Percentiles rank a stretch among this genome's conserved stretches.
Evolutionary conservation across 2,329 filamentous ascomycete species (phyloP).

Genomic region (Aspergillus fructus): DNA sequence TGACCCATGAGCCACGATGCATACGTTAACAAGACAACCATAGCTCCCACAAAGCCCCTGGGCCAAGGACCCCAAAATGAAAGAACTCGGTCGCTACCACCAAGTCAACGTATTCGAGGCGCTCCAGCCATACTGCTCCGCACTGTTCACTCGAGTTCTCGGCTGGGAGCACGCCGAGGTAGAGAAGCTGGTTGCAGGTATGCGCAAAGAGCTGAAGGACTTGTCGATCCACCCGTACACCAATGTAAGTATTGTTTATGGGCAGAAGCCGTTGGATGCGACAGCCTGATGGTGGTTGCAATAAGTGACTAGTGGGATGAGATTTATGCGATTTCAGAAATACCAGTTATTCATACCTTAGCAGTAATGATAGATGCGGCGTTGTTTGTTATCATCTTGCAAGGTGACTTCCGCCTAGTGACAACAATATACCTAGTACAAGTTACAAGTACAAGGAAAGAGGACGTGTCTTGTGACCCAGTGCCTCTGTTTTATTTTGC

Average conservation of each 20-base stretch:
- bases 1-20: not conserved
- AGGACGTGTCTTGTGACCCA: too few relatives aligned
- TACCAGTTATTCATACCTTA: too few relatives aligned
- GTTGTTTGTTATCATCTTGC: too few relatives aligned
- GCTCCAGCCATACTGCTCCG: conserved; percentile 35
- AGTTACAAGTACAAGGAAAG: too few relatives aligned
- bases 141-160: conserved; percentile 40
- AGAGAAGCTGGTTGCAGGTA: conserved; percentile 38
- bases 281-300: too few relatives aligned
- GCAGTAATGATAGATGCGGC: too few relatives aligned
- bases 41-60: conserved; percentile 53
- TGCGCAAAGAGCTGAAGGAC: conserved; percentile 39
- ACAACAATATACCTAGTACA: too few relatives aligned
- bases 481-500: too few relatives aligned
- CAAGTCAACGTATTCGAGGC: conserved; percentile 39
- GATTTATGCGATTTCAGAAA: too few relatives aligned
- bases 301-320: too few relatives aligned
- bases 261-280: conserved; percentile 20
- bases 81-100: conserved; percentile 49
- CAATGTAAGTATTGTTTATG: conserved; percentile 31
- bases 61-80: conserved; percentile 53
- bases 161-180: conserved; percentile 40
- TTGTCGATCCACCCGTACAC: conserved; percentile 38
- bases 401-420: too few relatives aligned
- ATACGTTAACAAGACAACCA: not conserved